Evolutionary conservation across 2,329 filamentous ascomycete species (phyloP), one percentile per base, ranked within the genome.

Genomic region (Trichoderma harzianum): DNA sequence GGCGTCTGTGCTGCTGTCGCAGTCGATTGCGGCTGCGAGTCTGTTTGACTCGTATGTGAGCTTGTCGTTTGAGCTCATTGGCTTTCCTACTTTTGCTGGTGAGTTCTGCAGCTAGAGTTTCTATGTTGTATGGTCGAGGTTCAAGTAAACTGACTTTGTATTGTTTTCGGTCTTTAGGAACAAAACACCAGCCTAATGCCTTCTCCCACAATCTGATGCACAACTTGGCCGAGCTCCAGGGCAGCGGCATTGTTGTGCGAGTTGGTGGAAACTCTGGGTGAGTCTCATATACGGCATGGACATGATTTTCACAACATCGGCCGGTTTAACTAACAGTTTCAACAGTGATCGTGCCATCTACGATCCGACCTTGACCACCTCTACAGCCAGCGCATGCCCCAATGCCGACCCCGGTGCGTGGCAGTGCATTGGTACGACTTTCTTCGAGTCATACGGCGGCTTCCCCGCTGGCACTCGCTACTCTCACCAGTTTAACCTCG

Each of bases 401-500:
- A 69, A 74, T n/a, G 76, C 76, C n/a, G 75, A 76, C 58, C 69
- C 72, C 4, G 73, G 73, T 18, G 76, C 76, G 14, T 74, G 73
- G 39, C 73, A 75, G 30, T 77, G 76, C 72, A 76, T 78, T 69
- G 76, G 76, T 12, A 71, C 71, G n/a, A 69, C 63, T 5, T 77
- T 72, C 72, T 78, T 78, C 53, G 74, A 76, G 28, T 75, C 75
- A 1, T 77, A 75, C 63, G 72, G 74, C 63, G 73, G 72, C 11
- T 75, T 78, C 62, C 72, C 75, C 4, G 14, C 30, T 10, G 74
- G 73, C 30, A 75, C 75, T 16, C 57, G 69, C 14, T 77, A 76
- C 68, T 74, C 72, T 36, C 75, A 77, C 64, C 72, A 76, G 43
- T 75, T 77, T 66, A 75, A 76, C 66, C 68, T 78, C n/a, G 76